Base-by-base conservation (phyloP, 441 rosid genomes). In the Viola pubescens region DNA sequence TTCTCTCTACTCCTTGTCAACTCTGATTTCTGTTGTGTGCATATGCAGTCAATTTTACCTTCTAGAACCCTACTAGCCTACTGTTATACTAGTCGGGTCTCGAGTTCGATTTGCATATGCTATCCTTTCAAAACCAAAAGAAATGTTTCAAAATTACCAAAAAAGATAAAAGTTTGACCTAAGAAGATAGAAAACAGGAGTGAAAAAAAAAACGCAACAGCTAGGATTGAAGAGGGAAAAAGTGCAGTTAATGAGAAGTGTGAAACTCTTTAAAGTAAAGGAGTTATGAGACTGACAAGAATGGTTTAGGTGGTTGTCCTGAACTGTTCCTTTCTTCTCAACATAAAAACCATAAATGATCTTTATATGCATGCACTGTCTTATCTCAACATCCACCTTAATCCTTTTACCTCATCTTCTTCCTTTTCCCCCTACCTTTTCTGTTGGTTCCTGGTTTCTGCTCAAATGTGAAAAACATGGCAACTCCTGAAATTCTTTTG, bases 281-380 rank as follows among this genome's bases (percentile, higher is more conserved):
- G 65, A 78, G 81, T 81, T 73, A 78, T 78, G 76, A 72, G 65
- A 44, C 79, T 75, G 82, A 73, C 79, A 69, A 49, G 56, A 59
- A 61, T 48, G 26, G 75, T 47, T 71, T 72, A 39, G 79, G 83
- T 79, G 13, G 86, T 75, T 75, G 80, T 45, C 66, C 59, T 61
- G 4, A 34, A 10, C 60, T 45, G 37, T 68, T 63, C 38, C n/a
- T n/a, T n/a, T n/a, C 56, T 58, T 48, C 37, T 63, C 63, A 42
- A 48, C 64, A 58, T 61, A 19, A 19, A 34, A 65, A 68, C 50
- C 54, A 54, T 56, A 53, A 9, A 49, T 47, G 38, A 7, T 52
- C 9, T 34, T 54, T 47, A 14, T 48, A 47, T 48, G 34, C 34
- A 10, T 19, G 4, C 47, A 57, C 62, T 67, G 53, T 52, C 51